Base-by-base conservation (phyloP, 345 rosid genomes). In the Leavenworthia alabamica region DNA sequence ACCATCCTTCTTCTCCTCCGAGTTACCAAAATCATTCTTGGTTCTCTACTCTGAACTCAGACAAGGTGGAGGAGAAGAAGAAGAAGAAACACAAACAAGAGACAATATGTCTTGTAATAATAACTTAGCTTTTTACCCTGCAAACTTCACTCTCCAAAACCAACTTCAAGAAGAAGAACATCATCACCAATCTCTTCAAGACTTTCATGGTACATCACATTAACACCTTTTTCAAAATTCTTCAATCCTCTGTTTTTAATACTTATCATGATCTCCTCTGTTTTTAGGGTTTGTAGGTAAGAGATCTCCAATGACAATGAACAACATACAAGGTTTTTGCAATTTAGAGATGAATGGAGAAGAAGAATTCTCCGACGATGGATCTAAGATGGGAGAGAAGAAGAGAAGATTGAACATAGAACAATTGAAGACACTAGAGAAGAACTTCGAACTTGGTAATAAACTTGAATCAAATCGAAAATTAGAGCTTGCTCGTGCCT, bases 391-490 rank as follows among this genome's bases (percentile, higher is more conserved):
- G 14, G 96, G 94, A 46, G 97, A 89, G 70, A 89, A 92, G 83
- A 92, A 89, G 75, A 86, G 93, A 78, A 82, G 96, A 76, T 79
- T 92, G 12, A 92, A 75, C 74, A 74, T 86, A 81, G 98, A 85
- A 36, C 98, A 92, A 45, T 83, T 89, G 22, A 89, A 81, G 76
- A 85, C 89, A 2, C 80, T 92, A 27, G 98, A 92, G 73, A 92
- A 81, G 79, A 86, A 83, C 82, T 92, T 92, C 46, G 97, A 92
- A 81, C 75, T 86, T 51, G 95, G 96, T 10, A 92, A 84, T 45
- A 89, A 91, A 82, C 96, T 88, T 53, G 96, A 92, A 58, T 91
- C 96, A n/a, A 93, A 92, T 76, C 78, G 93, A 70, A 92, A 88
- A 76, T 69, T 92, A 81, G 95, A 89, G 72, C 80, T 92, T 26